phyloP scores from a whole-genome alignment of 2,329 filamentous ascomycete species.

The Trichoderma arundinaceum region DNA sequence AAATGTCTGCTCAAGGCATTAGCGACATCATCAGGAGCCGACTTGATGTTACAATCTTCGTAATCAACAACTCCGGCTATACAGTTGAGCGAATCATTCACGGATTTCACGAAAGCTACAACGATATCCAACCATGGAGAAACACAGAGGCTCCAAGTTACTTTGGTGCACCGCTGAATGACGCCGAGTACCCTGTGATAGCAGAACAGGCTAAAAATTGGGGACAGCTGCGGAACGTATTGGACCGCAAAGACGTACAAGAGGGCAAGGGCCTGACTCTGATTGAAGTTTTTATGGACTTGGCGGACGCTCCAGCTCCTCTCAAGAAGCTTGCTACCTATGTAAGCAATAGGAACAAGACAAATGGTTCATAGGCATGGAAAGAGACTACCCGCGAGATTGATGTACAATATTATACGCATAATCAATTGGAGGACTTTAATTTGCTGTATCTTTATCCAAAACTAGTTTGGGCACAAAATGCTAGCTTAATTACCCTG shows the following conservation, averaged over 20 bases:
- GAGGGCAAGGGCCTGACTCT: conserved; percentile 14
- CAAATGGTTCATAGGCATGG: conserved; percentile 1
- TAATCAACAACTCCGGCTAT: conserved; percentile 66
- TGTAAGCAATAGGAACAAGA: conserved; percentile 2
- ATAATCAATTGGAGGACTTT: too few relatives aligned
- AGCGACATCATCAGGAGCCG: conserved; percentile 64
- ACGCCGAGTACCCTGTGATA: conserved; percentile 1
- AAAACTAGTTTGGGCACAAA: too few relatives aligned
- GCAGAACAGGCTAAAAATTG: conserved; percentile 18
- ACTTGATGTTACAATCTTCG: conserved; percentile 55
- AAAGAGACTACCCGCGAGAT: not conserved
- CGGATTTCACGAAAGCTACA: conserved; percentile 58
- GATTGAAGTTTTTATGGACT: conserved; percentile 19
- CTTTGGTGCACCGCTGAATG: conserved; percentile 53
- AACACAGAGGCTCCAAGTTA: conserved; percentile 55
- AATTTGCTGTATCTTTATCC: too few relatives aligned
- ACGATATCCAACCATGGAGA: conserved; percentile 60
- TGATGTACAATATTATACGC: too few relatives aligned
- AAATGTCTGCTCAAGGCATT: conserved; percentile 70
- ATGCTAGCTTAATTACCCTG: too few relatives aligned
- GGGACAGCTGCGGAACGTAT: conserved; percentile 18
- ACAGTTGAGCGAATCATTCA: conserved; percentile 65
- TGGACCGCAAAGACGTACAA: conserved; percentile 4
- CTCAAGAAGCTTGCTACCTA: not conserved
- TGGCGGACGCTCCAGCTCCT: conserved; percentile 1